Percentiles rank a stretch among this genome's conserved stretches.
These are phyloP conservation scores for Dichotomocladium elegans DNA, from an alignment of 371 early-diverging fungal species.

Conservation along the genomic window DNA sequence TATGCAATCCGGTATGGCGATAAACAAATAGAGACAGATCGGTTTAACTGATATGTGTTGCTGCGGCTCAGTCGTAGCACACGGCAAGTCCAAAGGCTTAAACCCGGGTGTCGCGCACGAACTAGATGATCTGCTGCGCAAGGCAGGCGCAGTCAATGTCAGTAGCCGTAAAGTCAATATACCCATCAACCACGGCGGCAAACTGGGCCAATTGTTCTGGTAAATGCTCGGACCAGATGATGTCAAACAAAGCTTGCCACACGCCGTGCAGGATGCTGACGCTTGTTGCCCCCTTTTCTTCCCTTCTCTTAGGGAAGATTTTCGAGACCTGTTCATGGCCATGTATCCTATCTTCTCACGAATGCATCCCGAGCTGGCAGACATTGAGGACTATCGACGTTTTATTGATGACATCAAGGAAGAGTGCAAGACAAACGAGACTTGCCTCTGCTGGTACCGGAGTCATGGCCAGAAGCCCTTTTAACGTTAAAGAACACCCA, in stretches of 20 bases:
- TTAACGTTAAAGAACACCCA: too few species aligned
- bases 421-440: conserved; percentile 6
- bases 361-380: conserved; percentile 8
- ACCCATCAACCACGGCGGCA: conserved; percentile 17
- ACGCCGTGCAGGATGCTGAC: too few species aligned
- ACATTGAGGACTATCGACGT: conserved; percentile 1
- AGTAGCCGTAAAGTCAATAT: not conserved
- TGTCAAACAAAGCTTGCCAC: too few species aligned
- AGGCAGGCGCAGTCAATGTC: not conserved
- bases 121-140: not conserved
- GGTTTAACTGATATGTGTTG: too few species aligned
- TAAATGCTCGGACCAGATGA: too few species aligned
- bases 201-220: conserved; percentile 5
- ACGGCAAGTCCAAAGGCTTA: conserved; percentile 2
- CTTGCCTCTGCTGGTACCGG: not conserved
- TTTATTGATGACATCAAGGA: conserved; percentile 1
- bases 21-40: too few species aligned
- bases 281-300: too few species aligned
- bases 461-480: conserved; percentile 6
- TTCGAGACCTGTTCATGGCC: conserved; percentile 11
- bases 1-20: conserved; percentile 2
- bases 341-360: conserved; percentile 7
- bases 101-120: not conserved
- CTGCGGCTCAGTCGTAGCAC: not conserved
- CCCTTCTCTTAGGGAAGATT: conserved; percentile 20